phyloP scores from a whole-genome alignment of 257 asterid genomes.

The Asclepias syriaca region DNA sequence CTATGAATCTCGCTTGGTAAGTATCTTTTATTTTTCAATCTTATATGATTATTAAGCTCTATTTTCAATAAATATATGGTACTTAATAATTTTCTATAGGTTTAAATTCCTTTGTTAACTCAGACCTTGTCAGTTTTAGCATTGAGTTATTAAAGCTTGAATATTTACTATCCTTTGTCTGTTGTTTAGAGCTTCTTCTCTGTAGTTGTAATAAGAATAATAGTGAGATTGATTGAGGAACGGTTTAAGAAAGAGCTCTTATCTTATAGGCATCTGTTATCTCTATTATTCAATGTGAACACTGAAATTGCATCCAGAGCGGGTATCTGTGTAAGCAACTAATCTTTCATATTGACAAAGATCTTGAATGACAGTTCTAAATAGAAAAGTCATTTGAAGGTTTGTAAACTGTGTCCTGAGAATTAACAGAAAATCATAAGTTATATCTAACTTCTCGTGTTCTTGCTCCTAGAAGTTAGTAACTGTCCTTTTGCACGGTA shows the following conservation, averaged over 20 bases:
- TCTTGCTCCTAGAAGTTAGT: background rate
- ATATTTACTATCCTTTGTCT: background rate
- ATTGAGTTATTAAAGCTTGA: background rate
- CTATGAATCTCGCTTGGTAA: slow-evolving; percentile 84
- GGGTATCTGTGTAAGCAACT: background rate
- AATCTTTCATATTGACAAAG: background rate
- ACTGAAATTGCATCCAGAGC: background rate
- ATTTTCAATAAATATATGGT: background rate
- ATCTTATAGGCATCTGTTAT: background rate
- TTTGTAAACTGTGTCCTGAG: background rate
- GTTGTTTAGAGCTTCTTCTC: background rate
- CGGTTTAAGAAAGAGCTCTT: background rate
- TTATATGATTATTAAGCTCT: background rate
- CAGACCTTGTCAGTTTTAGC: background rate
- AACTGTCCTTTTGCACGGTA: background rate
- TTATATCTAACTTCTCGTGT: background rate
- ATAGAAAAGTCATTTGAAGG: background rate
- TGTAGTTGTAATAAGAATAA: background rate
- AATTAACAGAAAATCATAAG: background rate
- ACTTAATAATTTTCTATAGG: background rate
- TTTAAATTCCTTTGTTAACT: background rate
- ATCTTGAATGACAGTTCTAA: background rate
- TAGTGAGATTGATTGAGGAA: background rate
- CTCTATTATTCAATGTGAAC: background rate
- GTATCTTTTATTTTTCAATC: slow-evolving; percentile 22